Conservation (phyloP, 768 basidiomycete species). For the Terana coerulea region DNA sequence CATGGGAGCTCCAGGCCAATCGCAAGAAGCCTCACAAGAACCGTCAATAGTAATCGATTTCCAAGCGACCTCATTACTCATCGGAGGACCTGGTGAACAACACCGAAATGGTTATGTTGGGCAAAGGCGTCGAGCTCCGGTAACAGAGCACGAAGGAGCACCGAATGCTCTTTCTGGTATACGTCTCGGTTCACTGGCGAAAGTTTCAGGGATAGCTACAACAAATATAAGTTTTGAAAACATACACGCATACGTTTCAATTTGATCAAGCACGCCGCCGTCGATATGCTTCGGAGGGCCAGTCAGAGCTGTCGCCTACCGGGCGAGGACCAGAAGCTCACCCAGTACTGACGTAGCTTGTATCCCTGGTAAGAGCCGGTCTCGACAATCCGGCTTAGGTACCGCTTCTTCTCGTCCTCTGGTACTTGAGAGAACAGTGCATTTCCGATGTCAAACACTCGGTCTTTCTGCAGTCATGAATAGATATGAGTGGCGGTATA, state of each 20-base stretch:
- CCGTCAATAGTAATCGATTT: neutral
- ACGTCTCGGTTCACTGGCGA: conserved; percentile 26
- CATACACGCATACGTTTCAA: conserved; percentile 42
- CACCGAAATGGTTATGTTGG: conserved; percentile 26
- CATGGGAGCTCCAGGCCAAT: conserved; percentile 29
- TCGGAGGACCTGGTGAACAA: conserved; percentile 27
- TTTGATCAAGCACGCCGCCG: conserved; percentile 39
- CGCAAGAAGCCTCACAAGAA: conserved; percentile 25
- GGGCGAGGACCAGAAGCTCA: conserved; percentile 15
- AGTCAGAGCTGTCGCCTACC: neutral
- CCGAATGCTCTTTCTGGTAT: conserved; percentile 25
- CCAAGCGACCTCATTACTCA: conserved; percentile 2
- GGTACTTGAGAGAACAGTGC: conserved; percentile 37
- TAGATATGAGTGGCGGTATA: neutral
- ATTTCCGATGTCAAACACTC: conserved; percentile 47
- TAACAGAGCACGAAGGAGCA: conserved; percentile 25
- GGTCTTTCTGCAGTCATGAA: conserved; percentile 29
- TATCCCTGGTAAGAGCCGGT: conserved; percentile 50
- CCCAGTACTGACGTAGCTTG: conserved; percentile 49
- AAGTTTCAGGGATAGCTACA: neutral
- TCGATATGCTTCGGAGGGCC: conserved; percentile 32
- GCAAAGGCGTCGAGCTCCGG: conserved; percentile 29
- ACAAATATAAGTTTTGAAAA: neutral
- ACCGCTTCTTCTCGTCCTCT: conserved; percentile 39
- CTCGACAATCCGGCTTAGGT: conserved; percentile 36